phyloP scores from a whole-genome alignment of 2,329 filamentous ascomycete genomes.

The Cercospora zeina region DNA sequence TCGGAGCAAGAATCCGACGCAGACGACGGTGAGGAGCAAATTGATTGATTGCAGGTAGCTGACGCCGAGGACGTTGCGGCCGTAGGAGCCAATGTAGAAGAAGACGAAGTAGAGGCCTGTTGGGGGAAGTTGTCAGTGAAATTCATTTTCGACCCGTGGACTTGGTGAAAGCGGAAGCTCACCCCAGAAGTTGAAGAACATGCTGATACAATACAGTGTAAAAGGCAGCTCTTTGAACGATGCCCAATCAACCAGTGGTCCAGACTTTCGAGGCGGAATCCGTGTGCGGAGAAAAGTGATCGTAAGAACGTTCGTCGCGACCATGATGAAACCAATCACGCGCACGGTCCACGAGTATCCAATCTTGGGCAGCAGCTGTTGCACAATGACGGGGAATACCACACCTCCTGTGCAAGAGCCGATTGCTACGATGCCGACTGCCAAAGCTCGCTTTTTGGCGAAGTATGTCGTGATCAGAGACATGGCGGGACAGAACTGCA shows the following conservation, averaged over 20 bases:
- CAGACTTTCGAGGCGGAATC: conserved; percentile 46
- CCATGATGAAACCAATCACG: conserved; percentile 53
- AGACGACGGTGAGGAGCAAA: conserved; percentile 60
- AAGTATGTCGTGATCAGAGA: conserved; percentile 69
- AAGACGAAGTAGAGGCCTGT: conserved; percentile 47
- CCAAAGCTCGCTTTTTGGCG: conserved; percentile 55
- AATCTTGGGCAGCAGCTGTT: conserved; percentile 50
- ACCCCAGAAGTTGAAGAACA: conserved; percentile 51
- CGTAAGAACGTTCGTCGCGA: conserved; percentile 37
- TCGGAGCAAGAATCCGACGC: conserved; percentile 57
- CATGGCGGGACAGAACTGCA: conserved; percentile 64
- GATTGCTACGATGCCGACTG: conserved; percentile 60
- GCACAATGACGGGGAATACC: conserved; percentile 54
- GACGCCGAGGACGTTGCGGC: conserved; percentile 44
- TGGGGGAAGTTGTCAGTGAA: not conserved
- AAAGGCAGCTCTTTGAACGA: conserved; percentile 48
- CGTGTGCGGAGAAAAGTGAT: conserved; percentile 41
- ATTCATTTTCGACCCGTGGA: not conserved
- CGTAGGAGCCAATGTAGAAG: conserved; percentile 49
- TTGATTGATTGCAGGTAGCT: conserved; percentile 54
- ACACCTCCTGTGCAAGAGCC: conserved; percentile 61
- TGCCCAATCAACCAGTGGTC: conserved; percentile 46
- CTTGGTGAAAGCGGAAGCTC: not conserved
- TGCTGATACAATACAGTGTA: conserved; percentile 46
- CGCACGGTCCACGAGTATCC: conserved; percentile 60